Base-by-base conservation (phyloP, 345 rosid genomes). In the Salix viminalis region DNA sequence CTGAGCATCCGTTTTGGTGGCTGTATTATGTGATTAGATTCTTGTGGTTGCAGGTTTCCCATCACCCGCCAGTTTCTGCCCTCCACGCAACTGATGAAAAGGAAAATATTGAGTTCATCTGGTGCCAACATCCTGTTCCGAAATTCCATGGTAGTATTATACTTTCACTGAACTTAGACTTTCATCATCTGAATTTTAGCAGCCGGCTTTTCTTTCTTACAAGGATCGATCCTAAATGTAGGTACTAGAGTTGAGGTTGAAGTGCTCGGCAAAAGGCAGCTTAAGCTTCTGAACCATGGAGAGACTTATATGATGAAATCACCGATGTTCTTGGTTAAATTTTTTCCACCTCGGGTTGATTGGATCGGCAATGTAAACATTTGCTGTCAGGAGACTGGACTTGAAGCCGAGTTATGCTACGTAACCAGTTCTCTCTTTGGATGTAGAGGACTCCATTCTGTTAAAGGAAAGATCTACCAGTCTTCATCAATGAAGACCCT, bases 21-120 rank as follows among this genome's bases (percentile, higher is more conserved):
- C 7, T 21, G 23, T 21, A 2, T 54, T 11, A 21, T 21, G 10
- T 54, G 5, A 21, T 8, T 54, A 7, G 2, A 54, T 26, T 65
- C 69, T 34, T 34, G 4, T 32, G 50, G 8, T 73, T 83, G 26
- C 80, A 94, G 97, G 88, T 95, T 75, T 93, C 94, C 34, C 99
- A 95, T 78, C 97, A 95, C 65, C 99, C 97, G n/a, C 93, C 97
- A 12, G 90, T 93, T 21, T 75, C 91, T 69, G 97, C 92, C 16
- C 94, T 95, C 60, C 96, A 91, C 74, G 97, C 93, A 76, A 90
- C 96, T 0, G 91, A 95, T 56, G 90, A 90, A 66, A 76, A 82
- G 54, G 87, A 87, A 77, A 87, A 88, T 54, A 65, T 91, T 30
- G 91, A 93, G 85, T 82, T 95, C 34, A 70, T 83, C 71, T 89